Conservation (phyloP, 345 rosid genomes). For the Dimocarpus longan region DNA sequence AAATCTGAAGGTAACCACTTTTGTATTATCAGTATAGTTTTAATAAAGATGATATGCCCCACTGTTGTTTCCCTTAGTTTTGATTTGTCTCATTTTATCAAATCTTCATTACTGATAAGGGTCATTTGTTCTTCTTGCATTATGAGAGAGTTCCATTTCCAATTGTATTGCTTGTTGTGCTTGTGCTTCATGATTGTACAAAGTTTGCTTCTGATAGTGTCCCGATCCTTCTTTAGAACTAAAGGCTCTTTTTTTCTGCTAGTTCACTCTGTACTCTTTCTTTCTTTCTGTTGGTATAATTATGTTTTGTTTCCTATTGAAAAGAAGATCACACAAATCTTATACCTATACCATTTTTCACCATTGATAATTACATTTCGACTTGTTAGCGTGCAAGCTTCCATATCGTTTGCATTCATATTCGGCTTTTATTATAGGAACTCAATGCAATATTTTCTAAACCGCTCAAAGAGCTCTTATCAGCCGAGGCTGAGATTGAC, state of each 20-base stretch:
- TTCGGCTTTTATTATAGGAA: constrained; percentile 51
- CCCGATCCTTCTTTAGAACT: not conserved
- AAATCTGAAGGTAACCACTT: constrained; percentile 64
- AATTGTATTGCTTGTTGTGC: not conserved
- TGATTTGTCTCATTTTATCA: not conserved
- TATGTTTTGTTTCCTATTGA: not conserved
- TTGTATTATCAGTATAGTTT: constrained; percentile 2
- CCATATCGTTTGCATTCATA: not conserved
- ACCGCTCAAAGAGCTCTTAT: constrained; percentile 69
- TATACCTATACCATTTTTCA: not conserved
- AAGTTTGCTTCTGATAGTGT: not conserved
- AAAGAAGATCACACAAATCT: not conserved
- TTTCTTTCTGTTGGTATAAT: not conserved
- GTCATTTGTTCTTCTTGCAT: not conserved
- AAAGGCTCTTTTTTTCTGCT: not conserved
- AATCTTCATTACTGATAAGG: not conserved
- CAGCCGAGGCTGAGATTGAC: constrained; percentile 73
- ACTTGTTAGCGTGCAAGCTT: not conserved
- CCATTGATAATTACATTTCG: not conserved
- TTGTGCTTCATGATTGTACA: not conserved
- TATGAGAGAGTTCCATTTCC: not conserved
- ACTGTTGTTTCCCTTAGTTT: not conserved
- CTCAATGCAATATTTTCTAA: constrained; percentile 82
- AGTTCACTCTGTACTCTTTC: not conserved
- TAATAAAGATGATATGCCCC: not conserved